Evolutionary conservation across 148 eudicot genomes (phyloP).

Genomic region (Vaccinium corymbosum): DNA sequence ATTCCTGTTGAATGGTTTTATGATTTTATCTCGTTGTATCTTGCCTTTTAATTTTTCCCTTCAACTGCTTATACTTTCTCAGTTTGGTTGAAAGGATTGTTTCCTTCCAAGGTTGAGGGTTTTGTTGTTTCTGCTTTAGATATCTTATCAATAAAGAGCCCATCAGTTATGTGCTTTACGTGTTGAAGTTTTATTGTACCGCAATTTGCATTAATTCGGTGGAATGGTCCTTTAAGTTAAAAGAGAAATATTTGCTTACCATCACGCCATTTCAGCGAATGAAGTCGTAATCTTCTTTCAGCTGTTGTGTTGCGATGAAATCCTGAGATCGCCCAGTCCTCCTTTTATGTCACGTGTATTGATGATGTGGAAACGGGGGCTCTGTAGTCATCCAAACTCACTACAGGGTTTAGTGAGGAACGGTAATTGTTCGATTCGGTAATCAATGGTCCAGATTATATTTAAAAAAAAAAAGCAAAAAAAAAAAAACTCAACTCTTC

Average conservation of each 20-base stretch:
- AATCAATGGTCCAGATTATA: no score
- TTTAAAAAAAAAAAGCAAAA: no score
- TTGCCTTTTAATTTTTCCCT: not conserved
- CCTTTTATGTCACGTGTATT: not conserved
- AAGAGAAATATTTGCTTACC: not conserved
- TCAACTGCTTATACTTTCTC: not conserved
- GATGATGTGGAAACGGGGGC: no score
- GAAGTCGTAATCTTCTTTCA: not conserved
- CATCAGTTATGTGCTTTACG: not conserved
- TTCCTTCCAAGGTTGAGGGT: conserved; percentile 11
- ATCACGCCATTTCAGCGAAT: not conserved
- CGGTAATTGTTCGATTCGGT: no score
- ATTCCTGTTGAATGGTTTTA: not conserved
- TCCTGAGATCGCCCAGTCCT: not conserved
- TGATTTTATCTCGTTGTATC: not conserved
- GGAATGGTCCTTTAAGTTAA: not conserved
- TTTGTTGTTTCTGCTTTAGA: not conserved
- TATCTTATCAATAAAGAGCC: not conserved
- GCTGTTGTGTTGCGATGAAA: not conserved
- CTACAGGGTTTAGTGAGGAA: no score
- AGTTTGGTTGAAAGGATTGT: not conserved
- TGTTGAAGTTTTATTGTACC: not conserved
- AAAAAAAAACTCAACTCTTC: no score
- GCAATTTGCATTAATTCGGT: not conserved
- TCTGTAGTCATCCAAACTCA: no score